phyloP scores from a whole-genome alignment of 768 basidiomycete genomes.

The Tricholoma terreum region DNA sequence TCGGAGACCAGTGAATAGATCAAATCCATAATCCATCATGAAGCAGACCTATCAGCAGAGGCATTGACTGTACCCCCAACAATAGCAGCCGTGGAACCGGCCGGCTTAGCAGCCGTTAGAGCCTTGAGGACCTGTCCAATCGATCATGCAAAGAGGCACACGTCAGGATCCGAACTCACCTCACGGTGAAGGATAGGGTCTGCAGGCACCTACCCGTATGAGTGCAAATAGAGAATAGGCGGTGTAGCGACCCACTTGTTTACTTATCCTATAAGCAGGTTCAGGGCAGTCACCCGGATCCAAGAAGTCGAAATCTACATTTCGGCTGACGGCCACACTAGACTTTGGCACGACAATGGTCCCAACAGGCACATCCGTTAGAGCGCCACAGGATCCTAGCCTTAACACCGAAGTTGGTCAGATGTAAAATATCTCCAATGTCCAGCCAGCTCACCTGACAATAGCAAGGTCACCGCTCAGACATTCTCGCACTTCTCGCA shows the following conservation, averaged over 20 bases:
- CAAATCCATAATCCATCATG: conserved; percentile 1
- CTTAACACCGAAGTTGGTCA: conserved; percentile 34
- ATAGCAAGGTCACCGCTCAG: conserved; percentile 57
- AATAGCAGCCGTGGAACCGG: conserved; percentile 32
- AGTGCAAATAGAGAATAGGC: conserved; percentile 6
- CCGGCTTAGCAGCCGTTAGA: conserved; percentile 44
- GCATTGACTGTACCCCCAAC: conserved; percentile 58
- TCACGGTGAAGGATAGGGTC: conserved; percentile 50
- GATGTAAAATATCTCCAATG: conserved; percentile 1
- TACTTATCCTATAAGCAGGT: conserved; percentile 63
- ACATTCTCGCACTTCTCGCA: conserved; percentile 76
- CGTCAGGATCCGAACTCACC: conserved; percentile 34
- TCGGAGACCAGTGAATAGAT: neutral
- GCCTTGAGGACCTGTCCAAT: conserved; percentile 43
- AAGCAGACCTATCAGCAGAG: conserved; percentile 71
- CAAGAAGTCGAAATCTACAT: conserved; percentile 74
- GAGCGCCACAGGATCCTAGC: conserved; percentile 78
- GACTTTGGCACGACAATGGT: conserved; percentile 70
- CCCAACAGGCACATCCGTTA: conserved; percentile 68
- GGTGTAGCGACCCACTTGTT: conserved; percentile 44
- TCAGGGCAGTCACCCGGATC: conserved; percentile 39
- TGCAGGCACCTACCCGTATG: conserved; percentile 49
- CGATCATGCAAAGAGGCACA: neutral
- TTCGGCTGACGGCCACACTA: conserved; percentile 66
- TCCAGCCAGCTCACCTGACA: conserved; percentile 38